Base-by-base conservation (phyloP, 164 flowering plant species). In the Magnolia sinica region DNA sequence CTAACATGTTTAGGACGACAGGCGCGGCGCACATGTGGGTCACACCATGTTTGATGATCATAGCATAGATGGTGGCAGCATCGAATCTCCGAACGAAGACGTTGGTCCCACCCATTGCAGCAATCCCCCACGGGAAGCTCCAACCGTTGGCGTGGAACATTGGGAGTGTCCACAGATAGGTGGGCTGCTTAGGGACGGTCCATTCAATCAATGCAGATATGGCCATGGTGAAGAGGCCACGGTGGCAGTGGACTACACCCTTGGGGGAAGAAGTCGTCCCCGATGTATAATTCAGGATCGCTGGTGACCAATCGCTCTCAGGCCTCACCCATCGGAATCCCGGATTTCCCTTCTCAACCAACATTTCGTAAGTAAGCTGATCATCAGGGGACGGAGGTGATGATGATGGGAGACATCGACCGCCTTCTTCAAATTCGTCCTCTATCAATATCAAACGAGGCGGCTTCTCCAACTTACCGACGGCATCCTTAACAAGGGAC, bases 91-190 rank as follows among this genome's bases (percentile, higher is more conserved):
- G 82, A 19, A 88, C 77, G 79, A 89, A 88, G 70, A 88, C 66
- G 79, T 84, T 88, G 68, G 88, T 83, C n/a, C 89, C 91, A 9
- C 91, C 90, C 1, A 81, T 76, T 9, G 90, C 91, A 0, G 91
- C 91, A 64, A 87, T 78, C 0, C 84, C 90, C 89, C 89, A 89
- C 0, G 89, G 76, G 74, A 50, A 85, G 65, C 82, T 68, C 91
- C 91, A 89, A 0, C 91, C 91, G 63, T 89, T 89, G 27, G 84
- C 81, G 75, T 89, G 91, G 73, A 89, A 89, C 87, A 89, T 86
- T 16, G 90, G 88, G 18, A 89, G 82, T 24, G 87, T 86, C 91
- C 91, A 89, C 29, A 89, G 73, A 31, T 82, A 87, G 0, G 85
- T 81, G 0, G 90, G 81, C 55, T 77, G 85, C 31, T 79, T 79